Conservation (phyloP, 2,329 filamentous ascomycete species). For the Amauroascus niger region DNA sequence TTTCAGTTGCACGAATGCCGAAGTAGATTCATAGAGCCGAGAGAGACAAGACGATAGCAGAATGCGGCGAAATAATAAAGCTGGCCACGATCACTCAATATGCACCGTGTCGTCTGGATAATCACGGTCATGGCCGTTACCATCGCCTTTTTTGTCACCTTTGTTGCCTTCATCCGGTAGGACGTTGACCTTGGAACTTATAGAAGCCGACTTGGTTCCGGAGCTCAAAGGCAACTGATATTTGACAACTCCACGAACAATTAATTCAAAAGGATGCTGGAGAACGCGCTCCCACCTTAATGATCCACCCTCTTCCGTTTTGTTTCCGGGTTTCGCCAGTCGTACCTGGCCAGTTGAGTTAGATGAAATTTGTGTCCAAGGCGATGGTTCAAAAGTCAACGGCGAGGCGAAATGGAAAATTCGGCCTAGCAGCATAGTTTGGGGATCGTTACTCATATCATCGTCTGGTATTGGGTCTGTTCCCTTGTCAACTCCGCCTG, state of each 20-base stretch:
- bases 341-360: conserved; percentile 75
- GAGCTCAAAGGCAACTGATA: conserved; percentile 59
- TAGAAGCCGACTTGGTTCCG: conserved; percentile 42
- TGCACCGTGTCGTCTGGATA: conserved; percentile 11
- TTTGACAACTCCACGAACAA: conserved; percentile 80
- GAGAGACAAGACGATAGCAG: neutral
- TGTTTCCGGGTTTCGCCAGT: conserved; percentile 73
- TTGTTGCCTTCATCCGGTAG: conserved; percentile 28
- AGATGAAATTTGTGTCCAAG: conserved; percentile 64
- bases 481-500: conserved; percentile 43
- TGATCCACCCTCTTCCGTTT: conserved; percentile 69
- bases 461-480: conserved; percentile 52
- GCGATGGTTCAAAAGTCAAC: conserved; percentile 79
- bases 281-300: conserved; percentile 85
- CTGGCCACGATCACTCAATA: neutral
- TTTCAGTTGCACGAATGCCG: too few species aligned
- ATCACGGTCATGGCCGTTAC: conserved; percentile 18
- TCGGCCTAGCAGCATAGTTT: conserved; percentile 85
- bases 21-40: neutral
- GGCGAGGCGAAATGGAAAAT: conserved; percentile 81
- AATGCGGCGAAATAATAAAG: neutral
- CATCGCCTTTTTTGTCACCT: conserved; percentile 16
- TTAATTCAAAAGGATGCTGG: conserved; percentile 84
- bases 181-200: conserved; percentile 36
- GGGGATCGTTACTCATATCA: conserved; percentile 48